phyloP scores from a whole-genome alignment of 2,329 filamentous ascomycete genomes.

The Dissoconium aciculare region DNA sequence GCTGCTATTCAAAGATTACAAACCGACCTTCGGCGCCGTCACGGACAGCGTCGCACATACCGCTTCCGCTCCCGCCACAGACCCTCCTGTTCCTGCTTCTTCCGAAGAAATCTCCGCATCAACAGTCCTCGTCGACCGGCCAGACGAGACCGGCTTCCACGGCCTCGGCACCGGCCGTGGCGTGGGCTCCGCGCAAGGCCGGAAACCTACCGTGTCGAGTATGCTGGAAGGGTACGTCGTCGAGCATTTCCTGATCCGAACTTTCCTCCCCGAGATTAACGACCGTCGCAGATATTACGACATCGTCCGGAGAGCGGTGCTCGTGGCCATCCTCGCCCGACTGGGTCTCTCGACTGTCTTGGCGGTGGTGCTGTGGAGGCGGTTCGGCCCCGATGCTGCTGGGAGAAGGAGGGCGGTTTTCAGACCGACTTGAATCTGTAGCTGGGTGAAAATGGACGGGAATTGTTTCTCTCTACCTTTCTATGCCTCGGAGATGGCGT shows the following conservation, averaged over 20 bases:
- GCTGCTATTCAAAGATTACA: slow-evolving; percentile 11
- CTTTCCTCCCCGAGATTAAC: slow-evolving; percentile 18
- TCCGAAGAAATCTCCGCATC: slow-evolving; percentile 7
- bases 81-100: slow-evolving; percentile 1
- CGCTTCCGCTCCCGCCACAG: slow-evolving; percentile 2
- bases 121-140: slow-evolving; percentile 14
- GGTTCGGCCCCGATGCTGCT: too few relatives aligned
- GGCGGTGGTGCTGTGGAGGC: slow-evolving; percentile 10
- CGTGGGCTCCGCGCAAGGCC: slow-evolving; percentile 20
- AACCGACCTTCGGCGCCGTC: slow-evolving; percentile 17
- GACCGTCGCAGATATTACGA: slow-evolving; percentile 33
- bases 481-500: too few relatives aligned
- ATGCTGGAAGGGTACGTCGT: slow-evolving; percentile 34
- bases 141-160: slow-evolving; percentile 32
- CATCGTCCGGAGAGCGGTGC: slow-evolving; percentile 34
- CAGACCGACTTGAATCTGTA: too few relatives aligned
- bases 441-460: too few relatives aligned
- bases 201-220: slow-evolving; percentile 31
- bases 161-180: slow-evolving; percentile 31
- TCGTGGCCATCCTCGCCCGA: slow-evolving; percentile 28
- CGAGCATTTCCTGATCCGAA: slow-evolving; percentile 8
- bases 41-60: slow-evolving; percentile 12
- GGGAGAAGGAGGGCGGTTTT: too few relatives aligned
- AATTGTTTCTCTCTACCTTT: too few relatives aligned
- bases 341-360: slow-evolving; percentile 9